Evolutionary conservation across 768 basidiomycete genomes (phyloP), one percentile per base, ranked within the genome.

Genomic region (Mycena kentingensis): DNA sequence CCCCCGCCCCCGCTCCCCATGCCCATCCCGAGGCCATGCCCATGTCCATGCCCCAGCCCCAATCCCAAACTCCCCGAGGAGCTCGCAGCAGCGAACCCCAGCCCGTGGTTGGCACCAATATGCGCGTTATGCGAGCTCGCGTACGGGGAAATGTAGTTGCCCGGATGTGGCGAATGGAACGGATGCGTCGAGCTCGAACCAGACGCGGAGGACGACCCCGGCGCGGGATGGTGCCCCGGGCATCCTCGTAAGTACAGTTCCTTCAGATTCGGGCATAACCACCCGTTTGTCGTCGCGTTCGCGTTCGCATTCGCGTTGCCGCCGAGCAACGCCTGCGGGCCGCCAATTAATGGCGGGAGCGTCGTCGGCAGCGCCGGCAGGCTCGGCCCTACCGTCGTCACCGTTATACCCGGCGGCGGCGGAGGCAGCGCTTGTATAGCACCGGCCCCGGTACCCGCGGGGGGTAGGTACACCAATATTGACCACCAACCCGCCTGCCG

Each of bases 221-320:
- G 21, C 13, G 21, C 10, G 12, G 41, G 21, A n/a, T 42, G 41
- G 60, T 85, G 84, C 21, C 80, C 74, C 62, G 84, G 81, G 61
- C 87, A 90, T 31, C 73, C 78, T 58, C 81, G 79, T 76, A 90
- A 71, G 24, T 79, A 78, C 37, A 92, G 73, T 12, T 74, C 69
- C 53, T 74, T 77, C 50, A 92, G 72, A 47, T 73, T 73, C 5
- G 89, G 87, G 62, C 86, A 88, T 25, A 79, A 67, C 84, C 87
- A 88, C 12, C 77, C 75, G 27, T 64, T 3, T 27, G 41, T 5
- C 22, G 6, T 27, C 18, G 36, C 10, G 18, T 7, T 18, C 7
- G 36, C 36, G 18, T 7, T 18, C 11, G 36, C 36, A 37, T 37
- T 19, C 36, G 18, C 36, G 18, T 10, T 19, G 36, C 36, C 36